Conservation (phyloP, 306 rosid genomes). For the Cotoneaster glaucophyllus region DNA sequence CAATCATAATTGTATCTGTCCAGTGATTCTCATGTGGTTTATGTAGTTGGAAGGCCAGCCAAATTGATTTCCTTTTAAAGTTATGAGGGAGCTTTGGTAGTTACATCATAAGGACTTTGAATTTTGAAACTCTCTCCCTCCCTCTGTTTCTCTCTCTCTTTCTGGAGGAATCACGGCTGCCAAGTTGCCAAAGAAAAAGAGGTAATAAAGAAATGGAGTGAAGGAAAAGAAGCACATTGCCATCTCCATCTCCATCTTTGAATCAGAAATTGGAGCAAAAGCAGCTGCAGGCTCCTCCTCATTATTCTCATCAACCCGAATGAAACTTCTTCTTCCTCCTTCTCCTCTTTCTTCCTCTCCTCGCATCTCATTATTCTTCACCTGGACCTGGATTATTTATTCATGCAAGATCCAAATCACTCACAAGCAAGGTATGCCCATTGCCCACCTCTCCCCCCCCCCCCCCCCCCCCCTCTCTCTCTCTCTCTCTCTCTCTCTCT, state of each 20-base stretch:
- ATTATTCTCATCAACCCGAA: conserved; percentile 36
- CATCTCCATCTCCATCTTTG: conserved; percentile 37
- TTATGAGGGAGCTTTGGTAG: conserved; percentile 32
- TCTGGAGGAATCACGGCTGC: conserved; percentile 42
- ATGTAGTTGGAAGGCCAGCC: no score
- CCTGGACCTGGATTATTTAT: conserved; percentile 29
- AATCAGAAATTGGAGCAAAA: conserved; percentile 18
- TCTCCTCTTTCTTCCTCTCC: conserved; percentile 16
- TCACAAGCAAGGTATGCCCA: conserved; percentile 61
- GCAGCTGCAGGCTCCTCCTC: neutral
- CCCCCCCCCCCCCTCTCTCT: no score
- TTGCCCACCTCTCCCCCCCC: no score
- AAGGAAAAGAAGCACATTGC: conserved; percentile 49
- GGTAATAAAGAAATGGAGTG: conserved; percentile 50
- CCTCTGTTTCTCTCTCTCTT: conserved; percentile 18
- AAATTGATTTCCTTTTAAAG: conserved; percentile 16
- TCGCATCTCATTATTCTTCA: conserved; percentile 35
- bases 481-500: neutral
- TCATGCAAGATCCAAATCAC: conserved; percentile 85
- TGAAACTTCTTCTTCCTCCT: conserved; percentile 48
- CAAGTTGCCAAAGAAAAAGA: conserved; percentile 54
- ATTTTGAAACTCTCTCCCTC: conserved; percentile 19
- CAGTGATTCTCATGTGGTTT: neutral
- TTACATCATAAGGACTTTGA: conserved; percentile 41
- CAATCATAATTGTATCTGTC: no score